Evolutionary conservation across 2,329 filamentous ascomycete species (phyloP).

Genomic region (Atkinsonella hypoxylon): DNA sequence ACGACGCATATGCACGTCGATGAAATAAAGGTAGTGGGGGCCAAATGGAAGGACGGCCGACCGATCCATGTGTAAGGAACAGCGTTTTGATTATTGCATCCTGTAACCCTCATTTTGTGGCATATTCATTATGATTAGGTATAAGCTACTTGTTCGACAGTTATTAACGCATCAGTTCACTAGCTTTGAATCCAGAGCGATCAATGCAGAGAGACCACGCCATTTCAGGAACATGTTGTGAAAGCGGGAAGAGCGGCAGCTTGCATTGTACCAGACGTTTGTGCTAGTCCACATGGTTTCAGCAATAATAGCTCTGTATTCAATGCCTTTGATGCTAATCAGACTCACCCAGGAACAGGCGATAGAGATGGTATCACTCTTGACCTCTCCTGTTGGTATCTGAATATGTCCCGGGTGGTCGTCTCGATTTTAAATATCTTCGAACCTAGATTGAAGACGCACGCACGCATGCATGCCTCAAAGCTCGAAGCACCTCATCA

Average conservation of each 20-base stretch:
- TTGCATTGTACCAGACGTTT: background rate
- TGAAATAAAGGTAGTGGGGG: background rate
- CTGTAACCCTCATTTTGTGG: background rate
- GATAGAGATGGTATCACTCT: background rate
- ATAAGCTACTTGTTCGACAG: no score
- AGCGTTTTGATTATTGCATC: background rate
- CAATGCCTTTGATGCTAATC: background rate
- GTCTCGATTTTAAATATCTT: background rate
- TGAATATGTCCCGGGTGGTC: background rate
- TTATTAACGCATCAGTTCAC: no score
- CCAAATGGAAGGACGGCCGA: background rate
- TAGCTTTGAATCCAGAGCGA: no score
- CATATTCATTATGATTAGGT: no score
- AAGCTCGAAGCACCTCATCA: background rate
- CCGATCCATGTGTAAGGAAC: background rate
- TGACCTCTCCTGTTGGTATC: background rate
- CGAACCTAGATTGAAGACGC: background rate
- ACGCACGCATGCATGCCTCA: background rate
- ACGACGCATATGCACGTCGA: background rate
- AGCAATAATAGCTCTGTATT: background rate
- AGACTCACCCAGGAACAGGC: background rate
- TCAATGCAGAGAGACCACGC: background rate
- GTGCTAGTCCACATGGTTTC: background rate
- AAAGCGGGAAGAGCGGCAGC: background rate
- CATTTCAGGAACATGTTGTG: no score